These are phyloP conservation scores for Lomentospora prolificans DNA, from an alignment of 2,329 filamentous ascomycete species.

Conservation along the genomic window DNA sequence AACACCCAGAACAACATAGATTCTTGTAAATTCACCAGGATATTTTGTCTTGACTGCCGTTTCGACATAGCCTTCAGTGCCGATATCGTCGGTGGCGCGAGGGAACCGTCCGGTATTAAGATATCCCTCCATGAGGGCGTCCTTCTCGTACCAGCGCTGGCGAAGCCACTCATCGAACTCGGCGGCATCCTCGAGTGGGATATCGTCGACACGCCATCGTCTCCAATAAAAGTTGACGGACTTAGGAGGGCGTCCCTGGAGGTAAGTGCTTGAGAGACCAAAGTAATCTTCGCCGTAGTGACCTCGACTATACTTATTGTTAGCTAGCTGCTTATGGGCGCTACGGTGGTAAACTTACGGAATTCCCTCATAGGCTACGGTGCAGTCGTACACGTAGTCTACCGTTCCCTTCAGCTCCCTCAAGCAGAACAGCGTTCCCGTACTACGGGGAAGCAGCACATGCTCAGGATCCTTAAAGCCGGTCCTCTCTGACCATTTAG, in stretches of 20 bases:
- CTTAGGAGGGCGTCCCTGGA: slow-evolving; percentile 80
- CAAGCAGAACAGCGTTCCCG: slow-evolving; percentile 70
- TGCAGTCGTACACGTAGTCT: slow-evolving; percentile 86
- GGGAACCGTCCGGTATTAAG: slow-evolving; percentile 72
- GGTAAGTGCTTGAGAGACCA: slow-evolving; percentile 75
- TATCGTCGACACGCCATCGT: slow-evolving; percentile 68
- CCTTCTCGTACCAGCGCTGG: slow-evolving; percentile 86
- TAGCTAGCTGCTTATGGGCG: neutral
- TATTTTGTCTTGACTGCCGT: slow-evolving; percentile 46
- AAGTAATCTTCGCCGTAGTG: slow-evolving; percentile 88
- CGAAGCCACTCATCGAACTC: slow-evolving; percentile 78
- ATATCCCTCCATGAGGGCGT: slow-evolving; percentile 78
- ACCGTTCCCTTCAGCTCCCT: slow-evolving; percentile 64
- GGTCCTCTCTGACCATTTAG: slow-evolving; percentile 66
- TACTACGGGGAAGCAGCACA: slow-evolving; percentile 67
- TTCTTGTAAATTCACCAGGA: slow-evolving; percentile 44
- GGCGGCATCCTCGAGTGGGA: slow-evolving; percentile 65
- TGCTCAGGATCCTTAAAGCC: slow-evolving; percentile 65
- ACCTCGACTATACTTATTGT: slow-evolving; percentile 45
- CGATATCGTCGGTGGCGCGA: slow-evolving; percentile 40
- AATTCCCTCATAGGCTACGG: slow-evolving; percentile 88
- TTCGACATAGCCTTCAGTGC: slow-evolving; percentile 41
- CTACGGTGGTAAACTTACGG: slow-evolving; percentile 51
- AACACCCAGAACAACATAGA: slow-evolving; percentile 40
- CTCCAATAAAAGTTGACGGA: slow-evolving; percentile 97